Percentiles rank a stretch among this genome's conserved stretches.
Evolutionary conservation across 1,139 yeast species (phyloP).

Genomic region (Torulaspora globosa): DNA sequence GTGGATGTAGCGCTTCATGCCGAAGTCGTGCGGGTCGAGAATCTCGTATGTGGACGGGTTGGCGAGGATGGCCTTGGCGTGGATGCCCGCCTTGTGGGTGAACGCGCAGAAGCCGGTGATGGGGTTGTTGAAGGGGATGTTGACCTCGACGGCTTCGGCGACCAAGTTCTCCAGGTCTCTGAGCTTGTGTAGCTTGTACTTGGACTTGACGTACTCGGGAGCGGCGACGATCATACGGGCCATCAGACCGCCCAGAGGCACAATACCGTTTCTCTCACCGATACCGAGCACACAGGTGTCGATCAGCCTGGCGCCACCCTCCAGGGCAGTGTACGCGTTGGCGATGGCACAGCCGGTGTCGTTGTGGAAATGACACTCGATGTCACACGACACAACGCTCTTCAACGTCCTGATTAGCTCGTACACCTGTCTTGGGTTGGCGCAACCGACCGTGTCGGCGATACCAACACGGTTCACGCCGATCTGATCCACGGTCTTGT

Average conservation of each 20-base stretch:
- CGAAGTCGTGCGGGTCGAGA: slow-evolving; percentile 90
- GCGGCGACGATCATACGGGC: slow-evolving; percentile 99
- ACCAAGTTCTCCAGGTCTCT: slow-evolving; percentile 94
- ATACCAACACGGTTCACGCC: slow-evolving; percentile 99
- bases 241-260: slow-evolving; percentile 96
- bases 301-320: slow-evolving; percentile 93
- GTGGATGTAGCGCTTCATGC: slow-evolving; percentile 91
- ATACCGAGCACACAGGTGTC: slow-evolving; percentile 96
- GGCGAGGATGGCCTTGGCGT: slow-evolving; percentile 97
- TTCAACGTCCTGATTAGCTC: slow-evolving; percentile 91
- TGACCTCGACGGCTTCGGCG: slow-evolving; percentile 95
- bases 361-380: slow-evolving; percentile 98
- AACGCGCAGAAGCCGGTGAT: slow-evolving; percentile 99
- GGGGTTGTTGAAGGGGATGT: slow-evolving; percentile 97
- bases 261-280: slow-evolving; percentile 98
- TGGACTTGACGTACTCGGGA: slow-evolving; percentile 90
- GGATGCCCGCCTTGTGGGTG: slow-evolving; percentile 99
- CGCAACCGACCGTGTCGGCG: slow-evolving; percentile 99
- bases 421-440: slow-evolving; percentile 98
- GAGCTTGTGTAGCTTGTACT: slow-evolving; percentile 92
- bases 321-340: slow-evolving; percentile 95
- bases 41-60: slow-evolving; percentile 98
- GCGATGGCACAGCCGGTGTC: slow-evolving; percentile 99
- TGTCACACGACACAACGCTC: slow-evolving; percentile 92
- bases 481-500: slow-evolving; percentile 93